Percentiles rank a stretch among this genome's conserved stretches.
phyloP scores from a whole-genome alignment of 495 filamentous ascomycete genomes.

The Talaromyces nanjingensis region DNA sequence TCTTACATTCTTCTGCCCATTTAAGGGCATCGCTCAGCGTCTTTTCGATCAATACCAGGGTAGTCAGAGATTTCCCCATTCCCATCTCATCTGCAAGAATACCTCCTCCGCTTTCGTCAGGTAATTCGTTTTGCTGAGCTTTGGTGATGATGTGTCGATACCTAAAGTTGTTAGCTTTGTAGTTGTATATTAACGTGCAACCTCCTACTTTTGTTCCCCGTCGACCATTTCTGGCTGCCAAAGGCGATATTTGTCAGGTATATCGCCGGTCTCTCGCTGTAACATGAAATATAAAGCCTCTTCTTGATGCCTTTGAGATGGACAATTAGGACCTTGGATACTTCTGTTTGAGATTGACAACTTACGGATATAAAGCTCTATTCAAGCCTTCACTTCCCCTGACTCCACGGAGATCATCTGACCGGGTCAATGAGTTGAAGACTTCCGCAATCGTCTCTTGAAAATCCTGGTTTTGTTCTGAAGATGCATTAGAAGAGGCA shows the following conservation, averaged over 20 bases:
- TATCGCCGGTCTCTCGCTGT: slow-evolving; percentile 1
- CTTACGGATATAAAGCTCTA: slow-evolving; percentile 3
- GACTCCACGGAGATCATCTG: background rate
- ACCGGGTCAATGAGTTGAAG: slow-evolving; percentile 2
- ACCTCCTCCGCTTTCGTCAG: slow-evolving; percentile 52
- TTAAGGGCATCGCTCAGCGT: slow-evolving; percentile 24
- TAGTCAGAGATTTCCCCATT: slow-evolving; percentile 20
- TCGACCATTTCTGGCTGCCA: background rate
- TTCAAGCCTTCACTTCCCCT: slow-evolving; percentile 2
- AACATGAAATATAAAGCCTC: slow-evolving; percentile 9
- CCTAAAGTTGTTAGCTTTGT: background rate
- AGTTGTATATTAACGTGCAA: background rate
- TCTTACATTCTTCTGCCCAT: background rate
- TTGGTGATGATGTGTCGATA: background rate
- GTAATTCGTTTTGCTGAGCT: slow-evolving; percentile 47
- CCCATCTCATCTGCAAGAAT: slow-evolving; percentile 23
- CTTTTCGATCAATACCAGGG: slow-evolving; percentile 40
- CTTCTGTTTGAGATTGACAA: background rate
- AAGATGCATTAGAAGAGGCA: background rate
- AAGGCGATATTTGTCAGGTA: background rate
- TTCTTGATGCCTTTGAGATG: slow-evolving; percentile 8
- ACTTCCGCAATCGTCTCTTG: slow-evolving; percentile 2
- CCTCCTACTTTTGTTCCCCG: background rate
- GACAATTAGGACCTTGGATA: background rate
- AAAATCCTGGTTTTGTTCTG: slow-evolving; percentile 1